These are phyloP conservation scores for Psilocybe cyanescens DNA, from an alignment of 768 basidiomycete species.

Conservation along the genomic window DNA sequence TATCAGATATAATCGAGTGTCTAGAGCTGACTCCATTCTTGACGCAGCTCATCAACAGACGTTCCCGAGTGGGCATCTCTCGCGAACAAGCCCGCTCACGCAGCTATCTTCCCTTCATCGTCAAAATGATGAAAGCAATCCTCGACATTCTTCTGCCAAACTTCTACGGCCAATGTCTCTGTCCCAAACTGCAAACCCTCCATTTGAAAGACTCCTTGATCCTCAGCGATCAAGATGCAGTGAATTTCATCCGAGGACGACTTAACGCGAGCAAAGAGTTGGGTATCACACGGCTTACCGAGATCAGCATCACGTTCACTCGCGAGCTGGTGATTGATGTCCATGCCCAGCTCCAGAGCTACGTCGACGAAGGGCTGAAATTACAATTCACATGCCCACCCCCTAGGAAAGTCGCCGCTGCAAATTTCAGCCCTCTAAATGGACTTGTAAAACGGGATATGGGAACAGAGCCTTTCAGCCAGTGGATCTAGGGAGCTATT, in stretches of 20 bases:
- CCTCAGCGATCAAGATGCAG: slow-evolving; percentile 1
- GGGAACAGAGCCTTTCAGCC: not conserved
- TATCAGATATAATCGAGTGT: slow-evolving; percentile 11
- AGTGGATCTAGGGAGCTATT: not conserved
- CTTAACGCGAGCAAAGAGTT: not conserved
- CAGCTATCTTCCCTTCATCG: not conserved
- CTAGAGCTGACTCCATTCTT: slow-evolving; percentile 10
- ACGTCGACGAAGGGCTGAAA: slow-evolving; percentile 6
- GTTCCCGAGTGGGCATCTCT: slow-evolving; percentile 4
- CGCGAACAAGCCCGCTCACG: slow-evolving; percentile 11
- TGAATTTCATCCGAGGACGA: not conserved
- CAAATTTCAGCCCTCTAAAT: slow-evolving; percentile 9
- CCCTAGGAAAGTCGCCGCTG: not conserved
- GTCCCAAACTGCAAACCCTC: slow-evolving; percentile 7
- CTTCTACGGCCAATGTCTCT: not conserved
- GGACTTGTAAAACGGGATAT: slow-evolving; percentile 8
- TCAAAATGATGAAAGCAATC: slow-evolving; percentile 6
- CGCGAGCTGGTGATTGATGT: not conserved
- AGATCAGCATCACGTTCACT: slow-evolving; percentile 4
- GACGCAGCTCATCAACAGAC: slow-evolving; percentile 7
- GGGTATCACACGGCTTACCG: not conserved
- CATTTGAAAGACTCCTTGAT: slow-evolving; percentile 4
- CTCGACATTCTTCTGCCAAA: slow-evolving; percentile 13
- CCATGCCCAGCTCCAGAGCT: not conserved
- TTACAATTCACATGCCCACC: slow-evolving; percentile 8